Percentiles rank a stretch among this genome's conserved stretches.
These are phyloP conservation scores for Hyaloperonospora brassicae DNA, from an alignment of 352 stramenopile species.

Conservation along the genomic window DNA sequence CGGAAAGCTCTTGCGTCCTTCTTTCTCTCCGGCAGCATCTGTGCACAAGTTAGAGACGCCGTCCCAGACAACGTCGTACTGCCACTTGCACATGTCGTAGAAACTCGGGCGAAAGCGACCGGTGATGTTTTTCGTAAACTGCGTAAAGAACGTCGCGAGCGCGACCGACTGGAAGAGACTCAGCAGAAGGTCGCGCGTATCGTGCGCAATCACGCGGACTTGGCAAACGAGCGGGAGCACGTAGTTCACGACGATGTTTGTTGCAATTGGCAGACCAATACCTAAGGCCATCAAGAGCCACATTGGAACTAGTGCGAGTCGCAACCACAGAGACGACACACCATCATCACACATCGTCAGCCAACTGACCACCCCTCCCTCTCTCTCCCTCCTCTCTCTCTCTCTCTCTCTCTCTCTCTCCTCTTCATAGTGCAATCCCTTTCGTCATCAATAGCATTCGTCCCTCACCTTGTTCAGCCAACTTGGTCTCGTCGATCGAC, in stretches of 20 bases:
- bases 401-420: neutral
- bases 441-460: too few species aligned
- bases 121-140: slow-evolving; percentile 71
- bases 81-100: slow-evolving; percentile 78
- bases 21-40: slow-evolving; percentile 46
- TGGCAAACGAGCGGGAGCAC: slow-evolving; percentile 41
- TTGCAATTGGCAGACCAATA: slow-evolving; percentile 32
- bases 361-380: too few species aligned
- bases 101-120: slow-evolving; percentile 78
- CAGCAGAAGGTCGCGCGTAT: slow-evolving; percentile 71
- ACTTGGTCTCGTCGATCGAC: slow-evolving; percentile 40
- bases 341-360: neutral
- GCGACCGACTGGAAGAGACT: slow-evolving; percentile 48
- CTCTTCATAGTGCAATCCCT: too few species aligned
- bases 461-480: slow-evolving; percentile 31
- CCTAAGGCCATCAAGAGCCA: slow-evolving; percentile 28
- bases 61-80: slow-evolving; percentile 62
- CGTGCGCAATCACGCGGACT: slow-evolving; percentile 49
- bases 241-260: slow-evolving; percentile 56
- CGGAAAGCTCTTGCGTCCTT: slow-evolving; percentile 72
- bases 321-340: neutral
- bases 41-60: slow-evolving; percentile 69
- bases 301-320: slow-evolving; percentile 37
- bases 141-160: slow-evolving; percentile 48
- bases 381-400: neutral